A percentile compares a stretch with the other conserved stretches of the same genome.
Evolutionary conservation across 148 eudicot species (phyloP).

Genomic region (Rhododendron williamsianum): DNA sequence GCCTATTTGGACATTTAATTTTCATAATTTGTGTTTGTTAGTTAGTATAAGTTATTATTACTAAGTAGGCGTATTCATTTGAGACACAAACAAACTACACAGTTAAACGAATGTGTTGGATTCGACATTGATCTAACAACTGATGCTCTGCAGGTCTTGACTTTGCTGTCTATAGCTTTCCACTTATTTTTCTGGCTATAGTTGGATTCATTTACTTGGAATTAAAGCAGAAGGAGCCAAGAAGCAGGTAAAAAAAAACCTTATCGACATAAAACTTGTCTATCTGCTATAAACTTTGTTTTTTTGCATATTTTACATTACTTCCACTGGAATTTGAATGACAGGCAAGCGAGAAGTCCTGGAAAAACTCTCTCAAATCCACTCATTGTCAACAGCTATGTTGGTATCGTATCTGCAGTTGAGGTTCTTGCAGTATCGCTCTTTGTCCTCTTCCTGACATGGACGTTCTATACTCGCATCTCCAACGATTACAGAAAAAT

Average conservation of each 20-base stretch:
- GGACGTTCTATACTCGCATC: slow-evolving; percentile 72
- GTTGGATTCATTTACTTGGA: slow-evolving; percentile 57
- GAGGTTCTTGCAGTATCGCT: slow-evolving; percentile 44
- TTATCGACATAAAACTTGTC: too few species aligned
- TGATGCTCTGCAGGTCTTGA: slow-evolving; percentile 46
- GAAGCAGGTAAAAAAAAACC: slow-evolving; percentile 29
- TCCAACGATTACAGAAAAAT: slow-evolving; percentile 69
- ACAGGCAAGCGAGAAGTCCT: slow-evolving; percentile 40
- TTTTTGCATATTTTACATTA: background rate
- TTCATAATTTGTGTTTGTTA: background rate
- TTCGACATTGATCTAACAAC: background rate
- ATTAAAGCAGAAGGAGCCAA: slow-evolving; percentile 35
- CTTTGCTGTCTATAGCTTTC: slow-evolving; percentile 61
- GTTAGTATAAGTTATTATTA: background rate
- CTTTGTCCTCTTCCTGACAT: slow-evolving; percentile 51
- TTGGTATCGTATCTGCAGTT: slow-evolving; percentile 52
- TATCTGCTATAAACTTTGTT: background rate
- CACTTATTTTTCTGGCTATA: slow-evolving; percentile 49
- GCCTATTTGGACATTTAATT: background rate
- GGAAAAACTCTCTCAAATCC: slow-evolving; percentile 38
- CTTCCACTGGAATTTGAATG: slow-evolving; percentile 12
- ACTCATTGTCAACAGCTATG: slow-evolving; percentile 38
- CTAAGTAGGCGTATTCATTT: background rate
- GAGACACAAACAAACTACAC: background rate
- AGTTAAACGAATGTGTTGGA: background rate